These are phyloP conservation scores for Hemileccinum impolitum DNA, from an alignment of 768 basidiomycete species.

Conservation along the genomic window DNA sequence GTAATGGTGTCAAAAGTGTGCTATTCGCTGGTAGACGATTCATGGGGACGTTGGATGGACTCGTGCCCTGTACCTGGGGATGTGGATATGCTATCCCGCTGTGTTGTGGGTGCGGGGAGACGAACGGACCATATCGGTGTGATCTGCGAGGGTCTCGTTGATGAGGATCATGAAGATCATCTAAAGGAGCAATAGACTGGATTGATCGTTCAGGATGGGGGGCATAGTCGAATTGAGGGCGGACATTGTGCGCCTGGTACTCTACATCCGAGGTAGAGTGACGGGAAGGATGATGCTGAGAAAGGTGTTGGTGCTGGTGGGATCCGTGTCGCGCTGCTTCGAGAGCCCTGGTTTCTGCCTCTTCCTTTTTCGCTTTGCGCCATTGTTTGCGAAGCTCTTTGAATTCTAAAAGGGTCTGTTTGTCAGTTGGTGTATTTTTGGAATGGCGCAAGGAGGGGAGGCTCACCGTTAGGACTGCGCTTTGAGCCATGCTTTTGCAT, in stretches of 20 bases:
- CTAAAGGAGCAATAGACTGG: conserved; percentile 5
- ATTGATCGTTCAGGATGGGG: conserved; percentile 24
- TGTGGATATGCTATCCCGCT: conserved; percentile 16
- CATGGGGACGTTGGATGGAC: conserved; percentile 18
- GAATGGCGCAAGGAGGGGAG: not conserved
- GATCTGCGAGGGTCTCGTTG: conserved; percentile 22
- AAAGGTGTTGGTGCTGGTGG: conserved; percentile 15
- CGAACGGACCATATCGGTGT: conserved; percentile 25
- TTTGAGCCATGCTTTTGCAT: conserved; percentile 96
- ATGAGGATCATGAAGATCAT: conserved; percentile 22
- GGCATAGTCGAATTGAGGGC: conserved; percentile 22
- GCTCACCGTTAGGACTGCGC: conserved; percentile 83
- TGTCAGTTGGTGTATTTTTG: conserved; percentile 11
- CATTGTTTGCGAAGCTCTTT: conserved; percentile 96
- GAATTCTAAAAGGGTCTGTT: conserved; percentile 62
- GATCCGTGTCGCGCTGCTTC: conserved; percentile 14
- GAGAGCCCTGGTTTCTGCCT: conserved; percentile 27
- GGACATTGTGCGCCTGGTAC: conserved; percentile 16
- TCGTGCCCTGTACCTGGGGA: conserved; percentile 25
- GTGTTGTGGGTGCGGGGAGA: conserved; percentile 17
- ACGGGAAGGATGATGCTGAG: conserved; percentile 22
- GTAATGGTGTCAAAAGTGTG: conserved; percentile 69
- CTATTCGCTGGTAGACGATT: conserved; percentile 58
- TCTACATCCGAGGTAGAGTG: conserved; percentile 27
- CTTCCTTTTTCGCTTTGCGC: conserved; percentile 90